A percentile compares a stretch with the other conserved stretches of the same genome.
phyloP scores from a whole-genome alignment of 2,329 filamentous ascomycete species.

The Venturia pyrina region DNA sequence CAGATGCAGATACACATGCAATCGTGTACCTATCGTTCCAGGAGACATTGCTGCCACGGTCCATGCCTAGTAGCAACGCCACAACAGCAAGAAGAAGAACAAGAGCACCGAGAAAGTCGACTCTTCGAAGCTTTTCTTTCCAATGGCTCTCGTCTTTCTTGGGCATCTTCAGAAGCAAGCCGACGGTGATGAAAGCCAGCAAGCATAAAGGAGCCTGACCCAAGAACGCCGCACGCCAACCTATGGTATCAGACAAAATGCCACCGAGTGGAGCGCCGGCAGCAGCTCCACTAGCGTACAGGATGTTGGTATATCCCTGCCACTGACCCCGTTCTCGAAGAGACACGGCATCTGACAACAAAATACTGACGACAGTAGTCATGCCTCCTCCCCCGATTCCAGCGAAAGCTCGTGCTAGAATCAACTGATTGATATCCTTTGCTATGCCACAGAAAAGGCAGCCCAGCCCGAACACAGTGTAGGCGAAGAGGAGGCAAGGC shows the following conservation, averaged over 20 bases:
- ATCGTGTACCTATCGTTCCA: slow-evolving; percentile 54
- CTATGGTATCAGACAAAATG: slow-evolving; percentile 59
- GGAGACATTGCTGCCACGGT: slow-evolving; percentile 61
- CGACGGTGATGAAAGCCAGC: slow-evolving; percentile 54
- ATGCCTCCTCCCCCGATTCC: slow-evolving; percentile 63
- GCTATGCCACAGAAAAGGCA: slow-evolving; percentile 55
- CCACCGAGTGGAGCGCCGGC: slow-evolving; percentile 62
- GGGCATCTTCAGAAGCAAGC: slow-evolving; percentile 52
- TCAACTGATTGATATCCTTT: slow-evolving; percentile 53
- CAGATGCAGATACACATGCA: slow-evolving; percentile 44
- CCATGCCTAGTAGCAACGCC: slow-evolving; percentile 57
- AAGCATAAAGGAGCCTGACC: slow-evolving; percentile 60
- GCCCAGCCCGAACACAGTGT: slow-evolving; percentile 54
- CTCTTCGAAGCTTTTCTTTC: slow-evolving; percentile 53
- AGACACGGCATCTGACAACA: slow-evolving; percentile 62
- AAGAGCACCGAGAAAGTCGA: slow-evolving; percentile 65
- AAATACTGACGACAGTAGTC: slow-evolving; percentile 57
- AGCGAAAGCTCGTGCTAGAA: slow-evolving; percentile 52
- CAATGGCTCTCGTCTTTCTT: slow-evolving; percentile 49
- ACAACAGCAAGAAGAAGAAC: slow-evolving; percentile 57
- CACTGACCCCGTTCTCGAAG: slow-evolving; percentile 60
- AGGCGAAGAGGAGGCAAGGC: slow-evolving; percentile 52
- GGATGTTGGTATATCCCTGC: slow-evolving; percentile 65
- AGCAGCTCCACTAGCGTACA: slow-evolving; percentile 59
- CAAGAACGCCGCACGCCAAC: slow-evolving; percentile 70